Percentiles rank a stretch among this genome's conserved stretches.
Evolutionary conservation across 805 yeast species (phyloP).

Genomic region (Lachancea mirantina): DNA sequence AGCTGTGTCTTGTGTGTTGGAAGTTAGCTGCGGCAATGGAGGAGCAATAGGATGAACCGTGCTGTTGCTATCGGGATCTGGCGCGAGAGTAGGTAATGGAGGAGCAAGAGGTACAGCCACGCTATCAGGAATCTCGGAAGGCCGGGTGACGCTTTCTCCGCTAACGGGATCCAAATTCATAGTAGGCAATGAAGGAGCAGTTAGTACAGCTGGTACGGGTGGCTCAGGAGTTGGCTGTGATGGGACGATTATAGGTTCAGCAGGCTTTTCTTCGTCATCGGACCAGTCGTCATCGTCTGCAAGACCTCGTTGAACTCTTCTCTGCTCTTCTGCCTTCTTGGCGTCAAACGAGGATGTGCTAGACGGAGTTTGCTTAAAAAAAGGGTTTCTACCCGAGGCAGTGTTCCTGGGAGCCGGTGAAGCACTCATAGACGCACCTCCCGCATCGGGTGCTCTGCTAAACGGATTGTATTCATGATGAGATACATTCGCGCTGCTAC

Average conservation of each 20-base stretch:
- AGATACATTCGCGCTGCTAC: constrained; percentile 11
- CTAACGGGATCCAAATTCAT: not conserved
- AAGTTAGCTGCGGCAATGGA: constrained; percentile 22
- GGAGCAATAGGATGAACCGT: constrained; percentile 31
- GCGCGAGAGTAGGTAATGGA: constrained; percentile 7
- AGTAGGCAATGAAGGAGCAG: constrained; percentile 4
- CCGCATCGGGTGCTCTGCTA: constrained; percentile 29
- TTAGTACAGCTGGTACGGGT: too few relatives aligned
- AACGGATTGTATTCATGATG: constrained; percentile 45
- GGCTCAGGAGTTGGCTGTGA: constrained; percentile 6
- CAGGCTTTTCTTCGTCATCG: constrained; percentile 27
- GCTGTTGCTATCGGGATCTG: too few relatives aligned
- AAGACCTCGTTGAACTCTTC: constrained; percentile 58
- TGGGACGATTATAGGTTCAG: constrained; percentile 9
- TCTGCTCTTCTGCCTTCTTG: constrained; percentile 57
- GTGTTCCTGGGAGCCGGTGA: constrained; percentile 10
- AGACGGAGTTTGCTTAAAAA: constrained; percentile 43
- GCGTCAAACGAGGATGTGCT: constrained; percentile 39
- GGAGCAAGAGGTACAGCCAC: constrained; percentile 16
- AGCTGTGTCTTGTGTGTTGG: too few relatives aligned
- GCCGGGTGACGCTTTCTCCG: constrained; percentile 1
- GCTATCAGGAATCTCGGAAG: constrained; percentile 7
- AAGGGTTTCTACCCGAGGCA: constrained; percentile 39
- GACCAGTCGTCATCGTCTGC: constrained; percentile 33
- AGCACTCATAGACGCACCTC: not conserved